Conservation (phyloP, 1,139 yeast genomes). For the Scheffersomyces parashehatae region DNA sequence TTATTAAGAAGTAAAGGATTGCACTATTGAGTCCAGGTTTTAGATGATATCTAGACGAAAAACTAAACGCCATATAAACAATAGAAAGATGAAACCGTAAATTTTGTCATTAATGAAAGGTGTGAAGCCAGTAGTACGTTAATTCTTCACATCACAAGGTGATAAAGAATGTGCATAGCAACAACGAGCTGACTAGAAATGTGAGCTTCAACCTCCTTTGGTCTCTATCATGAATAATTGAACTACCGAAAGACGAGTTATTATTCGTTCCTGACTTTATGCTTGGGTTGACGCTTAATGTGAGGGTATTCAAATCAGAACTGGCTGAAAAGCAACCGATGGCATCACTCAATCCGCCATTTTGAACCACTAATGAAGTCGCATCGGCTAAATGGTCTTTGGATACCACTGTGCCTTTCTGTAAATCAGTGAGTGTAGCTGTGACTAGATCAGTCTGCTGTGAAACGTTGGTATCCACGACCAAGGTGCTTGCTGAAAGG, state of each 20-base stretch:
- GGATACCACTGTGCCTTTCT: neutral
- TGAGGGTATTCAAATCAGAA: slow-evolving; percentile 1
- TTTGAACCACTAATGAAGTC: neutral
- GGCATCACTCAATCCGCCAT: neutral
- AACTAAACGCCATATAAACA: no score
- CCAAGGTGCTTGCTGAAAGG: no score
- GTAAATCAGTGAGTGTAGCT: neutral
- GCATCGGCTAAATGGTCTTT: neutral
- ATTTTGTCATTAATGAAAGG: no score
- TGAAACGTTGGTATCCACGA: neutral
- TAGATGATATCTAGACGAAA: no score
- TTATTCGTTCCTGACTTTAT: neutral
- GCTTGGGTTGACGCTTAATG: neutral
- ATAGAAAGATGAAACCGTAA: no score
- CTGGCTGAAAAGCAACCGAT: neutral
- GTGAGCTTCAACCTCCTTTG: neutral
- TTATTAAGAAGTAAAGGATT: no score
- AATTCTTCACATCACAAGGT: no score
- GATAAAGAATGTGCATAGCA: no score
- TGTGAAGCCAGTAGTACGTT: no score
- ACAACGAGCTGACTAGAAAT: neutral
- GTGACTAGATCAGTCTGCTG: neutral
- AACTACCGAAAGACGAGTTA: neutral
- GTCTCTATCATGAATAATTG: no score
- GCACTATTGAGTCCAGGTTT: no score